Evolutionary conservation across 352 stramenopile species (phyloP), one percentile per base, ranked within the genome.

Genomic region (Pythium sukuiense): DNA sequence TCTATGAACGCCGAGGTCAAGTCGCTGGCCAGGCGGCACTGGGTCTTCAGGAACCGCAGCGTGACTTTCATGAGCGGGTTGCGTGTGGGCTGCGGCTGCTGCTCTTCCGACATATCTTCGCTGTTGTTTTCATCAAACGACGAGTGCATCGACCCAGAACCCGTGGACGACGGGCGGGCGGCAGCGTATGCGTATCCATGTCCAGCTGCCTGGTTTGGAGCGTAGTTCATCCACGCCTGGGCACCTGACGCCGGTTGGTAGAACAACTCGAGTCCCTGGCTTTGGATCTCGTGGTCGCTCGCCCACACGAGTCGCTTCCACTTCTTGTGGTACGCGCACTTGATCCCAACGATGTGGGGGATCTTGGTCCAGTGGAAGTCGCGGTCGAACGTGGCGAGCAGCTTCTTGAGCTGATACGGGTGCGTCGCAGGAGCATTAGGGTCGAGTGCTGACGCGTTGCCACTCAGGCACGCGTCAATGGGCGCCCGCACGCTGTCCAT

Each of bases 301-400:
- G 61, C 61, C 61, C 61, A 67, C 24, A 67, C 35, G 37, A 67
- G 61, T 29, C 61, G 53, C 5, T 55, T 55, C 61, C 46, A 35
- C 45, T 57, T 57, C 24, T 67, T 67, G 61, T 67, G 50, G 53
- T 62, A 67, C 29, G 61, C 61, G 32, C 61, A 67, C 43, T 67
- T 61, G 61, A 67, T 52, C 8, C 61, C 39, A n/a, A 67, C 61
- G 26, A 67, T 55, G 18, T 57, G 52, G 27, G 61, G 61, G 24
- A 67, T 56, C 53, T 55, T 45, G 32, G 61, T 67, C 61, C 61
- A 67, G 61, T 67, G 61, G 61, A 67, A 67, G 41, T 67, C 61
- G 8, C 46, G 30, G 61, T 67, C 61, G 33, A 62, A 62, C 43
- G 61, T 48, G 13, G 61, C 39, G 16, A 67, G 53, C 53, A 67